Evolutionary conservation across 2,329 filamentous ascomycete genomes (phyloP).

Genomic region (Pseudogymnoascus sp.): DNA sequence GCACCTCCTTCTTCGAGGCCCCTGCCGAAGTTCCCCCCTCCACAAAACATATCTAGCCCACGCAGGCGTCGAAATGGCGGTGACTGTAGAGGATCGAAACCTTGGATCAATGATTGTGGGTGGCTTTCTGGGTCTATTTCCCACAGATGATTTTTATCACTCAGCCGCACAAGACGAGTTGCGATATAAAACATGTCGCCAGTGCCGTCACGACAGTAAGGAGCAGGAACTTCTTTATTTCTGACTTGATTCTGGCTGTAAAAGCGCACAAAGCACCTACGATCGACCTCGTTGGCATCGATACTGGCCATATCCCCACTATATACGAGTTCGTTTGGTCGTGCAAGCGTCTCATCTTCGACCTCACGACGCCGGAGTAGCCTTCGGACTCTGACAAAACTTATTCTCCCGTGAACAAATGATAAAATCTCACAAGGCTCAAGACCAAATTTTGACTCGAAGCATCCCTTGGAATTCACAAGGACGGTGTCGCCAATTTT

Average conservation of each 20-base stretch:
- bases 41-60: constrained; percentile 68
- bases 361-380: constrained; percentile 42
- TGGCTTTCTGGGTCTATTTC: constrained; percentile 29
- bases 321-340: constrained; percentile 45
- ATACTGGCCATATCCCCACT: constrained; percentile 38
- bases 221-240: constrained; percentile 40
- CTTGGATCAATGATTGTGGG: constrained; percentile 41
- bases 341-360: constrained; percentile 21
- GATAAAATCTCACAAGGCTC: constrained; percentile 54
- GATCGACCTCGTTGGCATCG: constrained; percentile 35
- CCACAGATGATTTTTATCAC: constrained; percentile 23
- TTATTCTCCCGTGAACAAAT: constrained; percentile 24
- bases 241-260: constrained; percentile 34
- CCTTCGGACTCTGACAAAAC: constrained; percentile 38
- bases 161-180: constrained; percentile 27
- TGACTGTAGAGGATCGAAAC: constrained; percentile 39
- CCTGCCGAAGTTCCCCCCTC: constrained; percentile 68
- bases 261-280: constrained; percentile 52
- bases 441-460: constrained; percentile 32
- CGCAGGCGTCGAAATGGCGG: constrained; percentile 35
- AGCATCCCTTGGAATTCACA: constrained; percentile 30
- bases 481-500: constrained; percentile 50
- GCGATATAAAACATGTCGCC: constrained; percentile 61
- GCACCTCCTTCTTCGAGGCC: constrained; percentile 65
- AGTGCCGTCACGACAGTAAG: constrained; percentile 57